These are phyloP conservation scores for Dalechampia spathulata DNA, from an alignment of 441 rosid species.

Conservation along the genomic window DNA sequence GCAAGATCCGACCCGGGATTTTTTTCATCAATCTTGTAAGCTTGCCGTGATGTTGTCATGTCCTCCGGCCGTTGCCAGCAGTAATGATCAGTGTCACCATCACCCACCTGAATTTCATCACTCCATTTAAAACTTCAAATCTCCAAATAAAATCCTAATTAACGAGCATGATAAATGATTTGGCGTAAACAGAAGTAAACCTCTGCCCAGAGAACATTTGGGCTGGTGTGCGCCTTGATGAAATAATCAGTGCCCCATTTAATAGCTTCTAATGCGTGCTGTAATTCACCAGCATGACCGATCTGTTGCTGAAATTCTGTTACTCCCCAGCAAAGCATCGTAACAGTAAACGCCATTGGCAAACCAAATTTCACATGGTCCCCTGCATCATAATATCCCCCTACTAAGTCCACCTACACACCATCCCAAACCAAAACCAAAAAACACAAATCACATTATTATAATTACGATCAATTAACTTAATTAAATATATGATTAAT, in stretches of 20 bases:
- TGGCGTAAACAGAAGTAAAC: slow-evolving; percentile 14
- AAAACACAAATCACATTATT: no score
- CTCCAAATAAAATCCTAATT: background rate
- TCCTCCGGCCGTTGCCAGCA: slow-evolving; percentile 99
- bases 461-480: no score
- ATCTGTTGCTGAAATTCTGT: slow-evolving; percentile 59
- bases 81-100: slow-evolving; percentile 90
- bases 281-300: slow-evolving; percentile 54
- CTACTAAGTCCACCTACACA: slow-evolving; percentile 81
- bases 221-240: slow-evolving; percentile 77
- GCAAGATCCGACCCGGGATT: slow-evolving; percentile 93
- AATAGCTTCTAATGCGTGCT: slow-evolving; percentile 80
- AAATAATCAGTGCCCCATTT: slow-evolving; percentile 95
- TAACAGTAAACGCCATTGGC: slow-evolving; percentile 92
- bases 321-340: slow-evolving; percentile 87
- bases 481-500: no score
- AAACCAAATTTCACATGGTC: slow-evolving; percentile 93
- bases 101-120: slow-evolving; percentile 48
- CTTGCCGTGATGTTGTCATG: slow-evolving; percentile 91
- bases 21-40: slow-evolving; percentile 77
- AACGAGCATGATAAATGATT: no score
- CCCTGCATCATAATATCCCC: slow-evolving; percentile 96
- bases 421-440: background rate
- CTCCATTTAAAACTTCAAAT: background rate
- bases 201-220: slow-evolving; percentile 85